Conservation (phyloP, 2,329 filamentous ascomycete genomes). For the Sporothrix brasiliensis region DNA sequence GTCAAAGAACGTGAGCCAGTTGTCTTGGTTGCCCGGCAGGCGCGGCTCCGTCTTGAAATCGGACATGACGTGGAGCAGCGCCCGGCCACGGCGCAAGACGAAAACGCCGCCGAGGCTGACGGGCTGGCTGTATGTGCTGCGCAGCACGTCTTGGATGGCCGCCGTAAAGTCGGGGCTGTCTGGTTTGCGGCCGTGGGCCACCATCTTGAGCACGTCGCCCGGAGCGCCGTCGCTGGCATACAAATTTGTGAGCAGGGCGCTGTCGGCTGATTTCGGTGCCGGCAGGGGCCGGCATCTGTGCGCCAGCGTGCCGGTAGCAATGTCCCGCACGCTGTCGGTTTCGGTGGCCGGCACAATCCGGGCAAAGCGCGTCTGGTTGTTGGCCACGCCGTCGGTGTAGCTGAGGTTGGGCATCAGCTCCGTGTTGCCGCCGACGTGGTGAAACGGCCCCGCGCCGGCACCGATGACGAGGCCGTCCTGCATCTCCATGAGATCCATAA, state of each 20-base stretch:
- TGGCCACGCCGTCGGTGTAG: slow-evolving; percentile 31
- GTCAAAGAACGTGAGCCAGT: slow-evolving; percentile 48
- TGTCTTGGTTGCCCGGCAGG: slow-evolving; percentile 40
- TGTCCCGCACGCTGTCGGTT: slow-evolving; percentile 17
- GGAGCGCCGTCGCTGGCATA: slow-evolving; percentile 44
- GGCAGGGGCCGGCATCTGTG: slow-evolving; percentile 29
- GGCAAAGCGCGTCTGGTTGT: slow-evolving; percentile 33
- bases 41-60: slow-evolving; percentile 45
- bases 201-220: slow-evolving; percentile 46
- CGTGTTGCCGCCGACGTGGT: slow-evolving; percentile 33
- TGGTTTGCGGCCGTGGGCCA: slow-evolving; percentile 40
- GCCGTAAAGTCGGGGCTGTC: slow-evolving; percentile 43
- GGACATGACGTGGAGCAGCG: slow-evolving; percentile 50
- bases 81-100: slow-evolving; percentile 44
- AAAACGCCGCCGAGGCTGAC: slow-evolving; percentile 50
- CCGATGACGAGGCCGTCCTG: slow-evolving; percentile 32
- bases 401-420: slow-evolving; percentile 32
- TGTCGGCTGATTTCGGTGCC: slow-evolving; percentile 40
- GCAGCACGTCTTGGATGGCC: slow-evolving; percentile 42
- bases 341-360: slow-evolving; percentile 29
- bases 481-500: slow-evolving; percentile 32
- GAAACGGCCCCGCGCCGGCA: slow-evolving; percentile 34
- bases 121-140: slow-evolving; percentile 40
- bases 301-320: neutral
- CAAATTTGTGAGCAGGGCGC: slow-evolving; percentile 49